Base-by-base conservation (phyloP, 2,329 filamentous ascomycete genomes). In the Epichloe amarillans region DNA sequence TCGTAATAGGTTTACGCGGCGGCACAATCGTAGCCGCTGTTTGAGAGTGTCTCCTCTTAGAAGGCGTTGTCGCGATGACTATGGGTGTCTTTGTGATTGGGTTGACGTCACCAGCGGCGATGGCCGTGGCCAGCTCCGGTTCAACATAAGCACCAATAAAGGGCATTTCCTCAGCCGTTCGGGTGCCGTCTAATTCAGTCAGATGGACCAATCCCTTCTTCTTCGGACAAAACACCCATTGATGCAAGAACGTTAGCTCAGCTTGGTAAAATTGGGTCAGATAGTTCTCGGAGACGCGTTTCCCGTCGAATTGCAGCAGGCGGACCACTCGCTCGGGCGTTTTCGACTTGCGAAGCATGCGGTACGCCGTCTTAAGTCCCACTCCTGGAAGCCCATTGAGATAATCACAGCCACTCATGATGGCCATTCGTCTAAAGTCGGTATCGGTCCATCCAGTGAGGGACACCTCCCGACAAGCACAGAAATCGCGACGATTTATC, bases 321-420 rank as follows among this genome's bases (percentile, higher is more conserved):
- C 83, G 82, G 51, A 98, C 71, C 17, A 94, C 77, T 52, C 83
- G 84, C 49, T 97, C 91, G 5, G 93, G 79, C 0, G 81, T 87
- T 66, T 91, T 95, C 70, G 95, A 80, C 66, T 94, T 95, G 53
- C 91, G 82, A 53, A 98, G 77, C 71, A 93, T 80, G 43, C 89
- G 83, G 66, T 98, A 86, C 0, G 93, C 91, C 5, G 90, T 97
- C 72, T 96, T 97, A 51, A 98, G 67, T 0, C 93, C 93, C 67
- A 98, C 81, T 47, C 85, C 85, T 51, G 81, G 83, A 54, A 98
- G 86, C 52, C 85, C 86, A 2, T 83, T 73, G n/a, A 97, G 76
- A 65, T 98, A 98, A 64, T 98, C 93, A 64, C 93, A 98, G 7
- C 93, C 93, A 63, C 89, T 95, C 53, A 98, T 70, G 57, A 98